These are phyloP conservation scores for Lindgomyces ingoldianus DNA, from an alignment of 495 filamentous ascomycete genomes.

Conservation along the genomic window DNA sequence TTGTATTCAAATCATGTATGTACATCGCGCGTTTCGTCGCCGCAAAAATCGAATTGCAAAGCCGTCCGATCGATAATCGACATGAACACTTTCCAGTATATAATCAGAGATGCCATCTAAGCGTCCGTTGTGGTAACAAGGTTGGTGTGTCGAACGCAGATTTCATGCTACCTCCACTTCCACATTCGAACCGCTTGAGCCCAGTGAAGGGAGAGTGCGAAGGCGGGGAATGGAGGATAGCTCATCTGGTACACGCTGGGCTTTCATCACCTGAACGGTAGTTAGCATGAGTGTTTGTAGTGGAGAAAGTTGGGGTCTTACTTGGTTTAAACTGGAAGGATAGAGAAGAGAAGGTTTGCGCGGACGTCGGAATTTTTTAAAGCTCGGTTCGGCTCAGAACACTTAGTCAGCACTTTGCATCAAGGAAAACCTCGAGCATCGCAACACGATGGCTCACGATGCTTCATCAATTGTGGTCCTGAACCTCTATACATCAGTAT, in stretches of 20 bases:
- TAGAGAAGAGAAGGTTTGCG: slow-evolving; percentile 63
- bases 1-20: not conserved
- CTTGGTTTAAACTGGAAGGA: slow-evolving; percentile 98
- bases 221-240: slow-evolving; percentile 64
- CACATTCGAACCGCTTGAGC: slow-evolving; percentile 83
- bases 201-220: slow-evolving; percentile 77
- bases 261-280: slow-evolving; percentile 91
- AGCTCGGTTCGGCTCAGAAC: not conserved
- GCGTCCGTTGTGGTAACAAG: slow-evolving; percentile 97
- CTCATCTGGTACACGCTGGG: slow-evolving; percentile 89
- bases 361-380: slow-evolving; percentile 13
- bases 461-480: not conserved
- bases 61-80: not conserved
- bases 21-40: not conserved
- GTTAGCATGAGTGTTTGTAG: slow-evolving; percentile 9
- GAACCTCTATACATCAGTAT: not conserved
- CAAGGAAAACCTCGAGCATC: not conserved
- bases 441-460: not conserved
- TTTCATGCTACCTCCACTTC: slow-evolving; percentile 77
- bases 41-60: not conserved
- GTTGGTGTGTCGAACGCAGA: slow-evolving; percentile 98
- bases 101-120: slow-evolving; percentile 96
- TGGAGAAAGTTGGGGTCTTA: slow-evolving; percentile 53
- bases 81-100: slow-evolving; percentile 53
- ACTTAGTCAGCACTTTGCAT: slow-evolving; percentile 28